Percentiles rank a stretch among this genome's conserved stretches.
Conservation (phyloP, 768 basidiomycete genomes). For the Rhodosporidiobolus sp. region DNA sequence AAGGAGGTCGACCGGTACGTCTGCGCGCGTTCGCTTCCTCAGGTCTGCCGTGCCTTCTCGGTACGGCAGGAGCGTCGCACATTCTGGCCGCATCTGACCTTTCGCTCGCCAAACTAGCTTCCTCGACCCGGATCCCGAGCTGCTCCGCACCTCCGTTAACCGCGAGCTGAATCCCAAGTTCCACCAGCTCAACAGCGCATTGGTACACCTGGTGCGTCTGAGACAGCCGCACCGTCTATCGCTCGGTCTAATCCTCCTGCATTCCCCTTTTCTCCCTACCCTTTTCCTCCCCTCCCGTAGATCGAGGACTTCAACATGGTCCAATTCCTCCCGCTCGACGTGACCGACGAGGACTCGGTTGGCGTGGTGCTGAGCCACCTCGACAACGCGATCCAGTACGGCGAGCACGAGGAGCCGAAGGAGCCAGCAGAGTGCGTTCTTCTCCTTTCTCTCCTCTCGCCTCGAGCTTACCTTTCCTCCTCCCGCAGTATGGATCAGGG, state of each 20-base stretch:
- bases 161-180: slow-evolving; percentile 69
- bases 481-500: slow-evolving; percentile 7
- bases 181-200: slow-evolving; percentile 88
- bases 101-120: slow-evolving; percentile 63
- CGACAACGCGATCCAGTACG: slow-evolving; percentile 86
- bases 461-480: background rate
- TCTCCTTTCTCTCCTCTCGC: background rate
- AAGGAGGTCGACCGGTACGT: slow-evolving; percentile 79
- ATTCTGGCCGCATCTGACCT: too few species aligned
- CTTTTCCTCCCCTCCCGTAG: slow-evolving; percentile 51
- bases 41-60: too few species aligned
- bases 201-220: slow-evolving; percentile 81
- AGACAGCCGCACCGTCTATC: background rate
- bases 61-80: slow-evolving; percentile 22
- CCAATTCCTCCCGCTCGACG: slow-evolving; percentile 90
- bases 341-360: slow-evolving; percentile 82
- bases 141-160: slow-evolving; percentile 60
- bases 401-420: slow-evolving; percentile 79
- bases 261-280: background rate
- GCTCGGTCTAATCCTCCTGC: background rate
- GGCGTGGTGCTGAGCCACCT: slow-evolving; percentile 90
- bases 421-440: slow-evolving; percentile 46
- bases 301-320: slow-evolving; percentile 98
- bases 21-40: background rate
- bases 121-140: slow-evolving; percentile 88